These are phyloP conservation scores for Aspergillus tubingensis DNA, from an alignment of 2,329 filamentous ascomycete species.

Conservation along the genomic window DNA sequence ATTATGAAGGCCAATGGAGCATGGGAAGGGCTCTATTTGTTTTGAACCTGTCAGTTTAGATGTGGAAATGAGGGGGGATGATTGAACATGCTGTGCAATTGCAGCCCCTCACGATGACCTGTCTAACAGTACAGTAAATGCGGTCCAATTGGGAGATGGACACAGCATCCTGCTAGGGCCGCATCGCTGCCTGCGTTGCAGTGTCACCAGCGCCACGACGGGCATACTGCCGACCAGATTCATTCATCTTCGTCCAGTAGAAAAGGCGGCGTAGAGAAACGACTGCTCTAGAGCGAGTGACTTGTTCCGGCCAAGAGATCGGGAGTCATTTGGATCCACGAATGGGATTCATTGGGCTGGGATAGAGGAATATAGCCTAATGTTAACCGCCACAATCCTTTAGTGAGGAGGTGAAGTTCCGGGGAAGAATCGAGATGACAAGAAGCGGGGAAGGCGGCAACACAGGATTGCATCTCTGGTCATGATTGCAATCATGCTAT, in stretches of 20 bases:
- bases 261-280: not conserved
- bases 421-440: not conserved
- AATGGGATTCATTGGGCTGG: not conserved
- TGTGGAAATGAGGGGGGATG: not conserved
- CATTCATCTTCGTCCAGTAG: not conserved
- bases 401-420: not conserved
- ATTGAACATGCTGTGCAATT: not conserved
- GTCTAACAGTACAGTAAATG: not conserved
- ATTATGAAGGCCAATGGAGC: not conserved
- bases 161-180: not conserved
- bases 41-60: not conserved
- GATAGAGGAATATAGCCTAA: constrained; percentile 15
- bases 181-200: constrained; percentile 1
- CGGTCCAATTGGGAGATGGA: not conserved
- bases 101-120: not conserved
- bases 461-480: not conserved
- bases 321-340: not conserved
- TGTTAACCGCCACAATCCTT: not conserved
- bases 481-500: not conserved
- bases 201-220: not conserved
- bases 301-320: not conserved
- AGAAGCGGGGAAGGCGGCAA: not conserved
- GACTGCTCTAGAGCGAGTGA: not conserved
- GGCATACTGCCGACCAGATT: not conserved
- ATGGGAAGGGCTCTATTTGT: not conserved